Percentiles rank a stretch among this genome's conserved stretches.
Evolutionary conservation across 371 early-diverging fungal species (phyloP).

Genomic region (Circinella minor): DNA sequence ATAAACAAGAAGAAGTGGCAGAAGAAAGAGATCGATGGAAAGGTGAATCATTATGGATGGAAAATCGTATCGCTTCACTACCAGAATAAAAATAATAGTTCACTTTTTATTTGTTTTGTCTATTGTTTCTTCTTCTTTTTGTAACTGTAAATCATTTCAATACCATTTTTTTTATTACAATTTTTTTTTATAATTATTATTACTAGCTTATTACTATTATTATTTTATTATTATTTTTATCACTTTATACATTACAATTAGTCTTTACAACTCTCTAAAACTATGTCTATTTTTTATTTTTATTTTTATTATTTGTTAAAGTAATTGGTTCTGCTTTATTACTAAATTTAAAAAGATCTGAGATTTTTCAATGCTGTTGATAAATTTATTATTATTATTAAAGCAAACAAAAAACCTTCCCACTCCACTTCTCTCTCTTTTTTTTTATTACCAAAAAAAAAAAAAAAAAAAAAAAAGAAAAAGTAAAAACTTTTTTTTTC

Average conservation of each 20-base stretch:
- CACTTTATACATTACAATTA: no score
- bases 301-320: background rate
- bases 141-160: no score
- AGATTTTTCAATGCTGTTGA: background rate
- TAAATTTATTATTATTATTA: background rate
- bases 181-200: no score
- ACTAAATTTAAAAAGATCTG: background rate
- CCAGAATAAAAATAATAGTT: constrained; percentile 22
- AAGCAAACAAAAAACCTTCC: no score
- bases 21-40: constrained; percentile 43
- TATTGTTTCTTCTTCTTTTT: constrained; percentile 1
- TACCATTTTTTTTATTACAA: no score
- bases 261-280: background rate
- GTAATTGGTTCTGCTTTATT: no score
- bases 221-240: no score
- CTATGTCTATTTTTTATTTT: constrained; percentile 3
- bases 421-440: no score
- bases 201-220: no score
- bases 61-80: constrained; percentile 37
- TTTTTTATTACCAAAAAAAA: no score
- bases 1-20: constrained; percentile 28
- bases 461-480: background rate
- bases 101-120: background rate
- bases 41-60: constrained; percentile 38
- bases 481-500: background rate